Evolutionary conservation across 805 yeast genomes (phyloP).

Genomic region (Sugiyamaella lignohabitans): DNA sequence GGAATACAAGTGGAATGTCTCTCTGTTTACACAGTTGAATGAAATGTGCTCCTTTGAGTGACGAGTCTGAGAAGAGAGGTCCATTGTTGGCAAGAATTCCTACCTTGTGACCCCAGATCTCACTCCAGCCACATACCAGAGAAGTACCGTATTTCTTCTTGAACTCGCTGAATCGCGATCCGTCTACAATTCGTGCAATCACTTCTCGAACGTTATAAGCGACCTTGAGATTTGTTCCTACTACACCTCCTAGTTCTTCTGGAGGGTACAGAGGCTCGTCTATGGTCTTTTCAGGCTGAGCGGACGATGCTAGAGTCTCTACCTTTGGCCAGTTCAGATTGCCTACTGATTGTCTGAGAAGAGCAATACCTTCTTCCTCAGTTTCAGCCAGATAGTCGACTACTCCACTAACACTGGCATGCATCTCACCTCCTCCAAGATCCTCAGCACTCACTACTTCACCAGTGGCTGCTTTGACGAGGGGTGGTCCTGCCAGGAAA

Average conservation of each 20-base stretch:
- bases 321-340: slow-evolving; percentile 17
- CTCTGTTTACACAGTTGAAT: slow-evolving; percentile 31
- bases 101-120: slow-evolving; percentile 27
- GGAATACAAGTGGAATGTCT: slow-evolving; percentile 28
- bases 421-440: slow-evolving; percentile 32
- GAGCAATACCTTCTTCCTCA: slow-evolving; percentile 29
- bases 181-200: slow-evolving; percentile 30
- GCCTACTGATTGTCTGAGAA: slow-evolving; percentile 24
- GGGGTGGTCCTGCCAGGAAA: slow-evolving; percentile 31
- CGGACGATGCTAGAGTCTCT: background rate
- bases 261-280: slow-evolving; percentile 28
- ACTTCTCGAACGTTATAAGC: slow-evolving; percentile 30
- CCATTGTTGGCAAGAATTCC: slow-evolving; percentile 32
- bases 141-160: slow-evolving; percentile 28
- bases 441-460: slow-evolving; percentile 30
- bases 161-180: slow-evolving; percentile 28
- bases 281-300: background rate
- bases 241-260: slow-evolving; percentile 27
- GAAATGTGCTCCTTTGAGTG: slow-evolving; percentile 31
- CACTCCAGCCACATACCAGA: slow-evolving; percentile 28
- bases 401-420: slow-evolving; percentile 28
- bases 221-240: slow-evolving; percentile 26
- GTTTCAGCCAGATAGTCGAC: slow-evolving; percentile 28
- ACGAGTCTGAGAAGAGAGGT: slow-evolving; percentile 28
- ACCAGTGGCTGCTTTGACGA: slow-evolving; percentile 33